Conservation (phyloP, 495 filamentous ascomycete genomes). For the Talaromyces thailandensis region DNA sequence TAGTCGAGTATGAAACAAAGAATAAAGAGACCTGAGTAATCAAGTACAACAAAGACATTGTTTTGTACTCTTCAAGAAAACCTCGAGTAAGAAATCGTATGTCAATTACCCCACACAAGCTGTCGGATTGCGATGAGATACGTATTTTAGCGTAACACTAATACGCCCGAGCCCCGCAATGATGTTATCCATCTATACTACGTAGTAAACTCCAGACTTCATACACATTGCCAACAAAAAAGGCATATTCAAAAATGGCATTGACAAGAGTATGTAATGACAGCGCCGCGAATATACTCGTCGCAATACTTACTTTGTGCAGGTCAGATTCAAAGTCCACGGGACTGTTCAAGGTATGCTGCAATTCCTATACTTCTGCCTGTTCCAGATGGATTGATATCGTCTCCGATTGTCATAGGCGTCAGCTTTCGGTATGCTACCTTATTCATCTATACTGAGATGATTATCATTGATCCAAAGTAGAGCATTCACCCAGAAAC, state of each 20-base stretch:
- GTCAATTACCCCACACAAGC: not conserved
- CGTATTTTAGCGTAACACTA: not conserved
- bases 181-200: not conserved
- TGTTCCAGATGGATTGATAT: not conserved
- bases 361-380: not conserved
- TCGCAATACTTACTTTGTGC: not conserved
- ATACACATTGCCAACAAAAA: not conserved
- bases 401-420: conserved; percentile 30
- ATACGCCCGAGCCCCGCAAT: not conserved
- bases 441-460: not conserved
- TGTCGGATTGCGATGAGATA: not conserved
- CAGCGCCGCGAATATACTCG: too few species aligned
- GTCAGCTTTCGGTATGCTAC: conserved; percentile 59
- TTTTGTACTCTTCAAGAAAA: too few species aligned
- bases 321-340: conserved; percentile 45
- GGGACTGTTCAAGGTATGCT: conserved; percentile 42
- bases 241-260: not conserved
- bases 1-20: too few species aligned
- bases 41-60: too few species aligned
- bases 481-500: conserved; percentile 63
- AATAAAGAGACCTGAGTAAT: too few species aligned
- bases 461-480: conserved; percentile 8
- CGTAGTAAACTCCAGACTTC: not conserved
- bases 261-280: conserved; percentile 1
- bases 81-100: not conserved